A percentile compares a stretch with the other conserved stretches of the same genome.
These are phyloP conservation scores for Candida pini DNA, from an alignment of 805 yeast species.

Conservation along the genomic window DNA sequence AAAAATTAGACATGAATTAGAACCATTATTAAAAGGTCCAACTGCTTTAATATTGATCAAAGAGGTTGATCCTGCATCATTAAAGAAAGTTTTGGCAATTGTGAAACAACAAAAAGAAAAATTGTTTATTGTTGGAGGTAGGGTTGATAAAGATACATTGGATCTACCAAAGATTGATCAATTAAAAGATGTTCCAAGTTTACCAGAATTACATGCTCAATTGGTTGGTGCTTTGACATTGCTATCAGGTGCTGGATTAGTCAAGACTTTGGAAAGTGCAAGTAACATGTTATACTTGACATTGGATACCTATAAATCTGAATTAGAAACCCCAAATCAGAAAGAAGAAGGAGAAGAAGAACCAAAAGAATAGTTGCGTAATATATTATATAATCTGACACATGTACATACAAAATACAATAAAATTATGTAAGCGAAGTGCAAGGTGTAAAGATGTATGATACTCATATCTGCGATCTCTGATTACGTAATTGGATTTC, in stretches of 20 bases:
- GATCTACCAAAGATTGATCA: conserved; percentile 46
- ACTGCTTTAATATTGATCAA: conserved; percentile 72
- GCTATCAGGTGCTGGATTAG: conserved; percentile 86
- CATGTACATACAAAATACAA: too few relatives aligned
- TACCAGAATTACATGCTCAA: conserved; percentile 70
- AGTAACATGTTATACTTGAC: conserved; percentile 67
- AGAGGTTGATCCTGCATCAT: conserved; percentile 63
- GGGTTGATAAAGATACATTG: conserved; percentile 56
- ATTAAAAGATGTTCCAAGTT: conserved; percentile 70
- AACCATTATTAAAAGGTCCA: conserved; percentile 74
- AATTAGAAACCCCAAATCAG: conserved; percentile 17
- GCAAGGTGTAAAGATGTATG: too few relatives aligned
- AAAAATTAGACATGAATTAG: conserved; percentile 57
- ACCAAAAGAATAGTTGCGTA: too few relatives aligned
- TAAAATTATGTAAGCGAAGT: too few relatives aligned
- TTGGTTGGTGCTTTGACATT: conserved; percentile 78
- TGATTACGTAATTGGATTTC: too few relatives aligned
- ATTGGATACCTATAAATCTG: conserved; percentile 50
- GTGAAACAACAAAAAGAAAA: conserved; percentile 64
- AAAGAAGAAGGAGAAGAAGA: background rate
- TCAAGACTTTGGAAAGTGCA: conserved; percentile 70
- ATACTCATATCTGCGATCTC: too few relatives aligned
- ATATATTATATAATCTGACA: too few relatives aligned
- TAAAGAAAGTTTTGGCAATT: conserved; percentile 55
- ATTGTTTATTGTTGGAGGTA: conserved; percentile 80